Evolutionary conservation across 768 basidiomycete species (phyloP), one percentile per base, ranked within the genome.

Genomic region (Lentinula raphanica): DNA sequence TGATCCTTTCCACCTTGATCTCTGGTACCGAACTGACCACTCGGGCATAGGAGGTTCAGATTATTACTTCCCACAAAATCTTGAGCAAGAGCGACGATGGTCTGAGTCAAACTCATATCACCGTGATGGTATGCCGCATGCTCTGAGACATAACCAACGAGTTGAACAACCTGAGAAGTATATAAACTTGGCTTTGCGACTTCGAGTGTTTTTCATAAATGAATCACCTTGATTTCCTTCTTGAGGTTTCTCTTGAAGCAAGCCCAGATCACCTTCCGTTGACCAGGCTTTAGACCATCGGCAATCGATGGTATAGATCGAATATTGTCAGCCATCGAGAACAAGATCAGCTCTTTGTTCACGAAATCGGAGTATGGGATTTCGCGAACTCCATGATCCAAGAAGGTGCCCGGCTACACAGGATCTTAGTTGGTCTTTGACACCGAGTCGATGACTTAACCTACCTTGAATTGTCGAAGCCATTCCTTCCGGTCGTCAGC

Each of bases 321-420:
- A 62, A 97, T 83, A 66, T 98, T 98, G 68, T 99, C 97, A 3
- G 97, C 97, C 93, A 98, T 98, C 1, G 97, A 99, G 81, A 98
- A 99, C 27, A 98, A 79, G 59, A 99, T 98, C 46, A 99, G 75
- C 68, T 99, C 97, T 72, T 86, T 92, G 78, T 99, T 98, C 75
- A 99, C 96, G 69, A 99, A 99, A 66, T 99, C 95, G 1, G 88
- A 82, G 68, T 87, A 91, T 0, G 91, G 83, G 60, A 99, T 90
- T 65, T 92, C 87, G 45, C 88, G 84, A 31, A 90, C 80, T 58
- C 86, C 83, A 71, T 99, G 96, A 68, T 98, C 87, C 49, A 99
- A 78, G 71, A 79, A 98, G 1, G 97, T 98, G 28, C 97, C 97
- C 39, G 95, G 92, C 91, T 95, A 62, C 35, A 28, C 11, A 39